phyloP scores from a whole-genome alignment of 495 filamentous ascomycete genomes.

The Pyrenula aspistea region DNA sequence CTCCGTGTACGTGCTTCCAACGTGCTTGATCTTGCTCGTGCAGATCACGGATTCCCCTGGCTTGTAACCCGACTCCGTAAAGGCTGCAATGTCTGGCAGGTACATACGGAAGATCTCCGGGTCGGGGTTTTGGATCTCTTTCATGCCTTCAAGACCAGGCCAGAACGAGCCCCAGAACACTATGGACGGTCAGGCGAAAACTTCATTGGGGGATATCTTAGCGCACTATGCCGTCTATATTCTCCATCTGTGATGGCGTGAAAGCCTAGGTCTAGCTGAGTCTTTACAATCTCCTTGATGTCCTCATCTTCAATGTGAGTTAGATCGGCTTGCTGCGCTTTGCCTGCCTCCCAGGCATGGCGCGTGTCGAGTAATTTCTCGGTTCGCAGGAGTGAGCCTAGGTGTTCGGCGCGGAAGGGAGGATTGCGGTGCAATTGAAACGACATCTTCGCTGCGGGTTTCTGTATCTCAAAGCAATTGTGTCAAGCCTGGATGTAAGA shows the following conservation, averaged over 20 bases:
- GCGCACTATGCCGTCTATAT: conserved; percentile 51
- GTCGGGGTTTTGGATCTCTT: conserved; percentile 45
- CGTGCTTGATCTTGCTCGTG: conserved; percentile 59
- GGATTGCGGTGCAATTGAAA: conserved; percentile 39
- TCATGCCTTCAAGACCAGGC: conserved; percentile 60
- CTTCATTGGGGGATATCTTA: not conserved
- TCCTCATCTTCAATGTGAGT: conserved; percentile 48
- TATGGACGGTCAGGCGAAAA: conserved; percentile 6
- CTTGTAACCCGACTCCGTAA: conserved; percentile 58
- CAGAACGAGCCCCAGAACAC: conserved; percentile 68
- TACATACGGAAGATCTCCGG: conserved; percentile 57
- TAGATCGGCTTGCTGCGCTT: conserved; percentile 25
- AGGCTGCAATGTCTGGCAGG: conserved; percentile 68
- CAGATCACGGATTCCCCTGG: conserved; percentile 65
- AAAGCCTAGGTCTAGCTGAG: conserved; percentile 56
- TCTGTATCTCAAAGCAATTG: no score
- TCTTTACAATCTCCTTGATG: conserved; percentile 51
- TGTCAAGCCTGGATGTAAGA: no score
- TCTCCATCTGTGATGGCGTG: conserved; percentile 65
- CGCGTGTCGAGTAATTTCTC: conserved; percentile 54
- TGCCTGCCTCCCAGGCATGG: conserved; percentile 39
- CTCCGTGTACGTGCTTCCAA: conserved; percentile 45
- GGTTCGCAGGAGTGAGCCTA: conserved; percentile 72
- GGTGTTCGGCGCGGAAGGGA: conserved; percentile 74
- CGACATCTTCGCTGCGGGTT: not conserved